These are phyloP conservation scores for Metschnikowia vanudenii DNA, from an alignment of 805 yeast genomes.

Conservation along the genomic window DNA sequence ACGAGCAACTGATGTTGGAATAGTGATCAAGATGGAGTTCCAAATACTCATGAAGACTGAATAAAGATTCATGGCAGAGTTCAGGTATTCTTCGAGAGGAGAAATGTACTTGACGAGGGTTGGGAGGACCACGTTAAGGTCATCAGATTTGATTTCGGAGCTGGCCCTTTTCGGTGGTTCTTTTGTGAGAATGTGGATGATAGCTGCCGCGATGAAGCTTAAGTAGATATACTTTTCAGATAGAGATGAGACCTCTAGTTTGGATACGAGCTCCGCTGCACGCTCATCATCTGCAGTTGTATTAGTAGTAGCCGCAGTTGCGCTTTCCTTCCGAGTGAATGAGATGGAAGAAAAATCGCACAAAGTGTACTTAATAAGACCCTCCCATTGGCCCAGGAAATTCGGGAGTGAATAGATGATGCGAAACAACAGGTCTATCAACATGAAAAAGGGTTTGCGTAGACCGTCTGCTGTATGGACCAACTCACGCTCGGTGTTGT, in stretches of 20 bases:
- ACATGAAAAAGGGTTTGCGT: conserved; percentile 2
- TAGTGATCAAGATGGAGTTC: conserved; percentile 23
- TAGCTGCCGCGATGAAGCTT: conserved; percentile 42
- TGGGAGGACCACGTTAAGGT: conserved; percentile 19
- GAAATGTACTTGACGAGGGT: conserved; percentile 27
- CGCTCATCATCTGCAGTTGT: conserved; percentile 19
- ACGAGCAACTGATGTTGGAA: conserved; percentile 21
- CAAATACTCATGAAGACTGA: conserved; percentile 27
- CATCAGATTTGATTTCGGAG: conserved; percentile 15
- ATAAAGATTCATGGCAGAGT: conserved; percentile 19
- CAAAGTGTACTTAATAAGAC: conserved; percentile 40
- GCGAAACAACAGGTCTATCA: conserved; percentile 26
- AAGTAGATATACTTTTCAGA: conserved; percentile 29
- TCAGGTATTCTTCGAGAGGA: conserved; percentile 23
- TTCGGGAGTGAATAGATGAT: conserved; percentile 32
- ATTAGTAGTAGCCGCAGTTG: conserved; percentile 4
- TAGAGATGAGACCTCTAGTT: conserved; percentile 26
- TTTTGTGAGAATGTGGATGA: conserved; percentile 28
- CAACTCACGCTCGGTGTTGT: conserved; percentile 1
- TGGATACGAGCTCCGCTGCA: conserved; percentile 30
- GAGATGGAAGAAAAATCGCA: conserved; percentile 43
- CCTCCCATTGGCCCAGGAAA: conserved; percentile 37
- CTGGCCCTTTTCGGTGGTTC: conserved; percentile 22
- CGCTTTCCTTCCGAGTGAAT: conserved; percentile 18
- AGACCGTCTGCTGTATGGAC: neutral